A percentile compares a stretch with the other conserved stretches of the same genome.
phyloP scores from a whole-genome alignment of 2,329 filamentous ascomycete species.

The Diplodia intermedia region DNA sequence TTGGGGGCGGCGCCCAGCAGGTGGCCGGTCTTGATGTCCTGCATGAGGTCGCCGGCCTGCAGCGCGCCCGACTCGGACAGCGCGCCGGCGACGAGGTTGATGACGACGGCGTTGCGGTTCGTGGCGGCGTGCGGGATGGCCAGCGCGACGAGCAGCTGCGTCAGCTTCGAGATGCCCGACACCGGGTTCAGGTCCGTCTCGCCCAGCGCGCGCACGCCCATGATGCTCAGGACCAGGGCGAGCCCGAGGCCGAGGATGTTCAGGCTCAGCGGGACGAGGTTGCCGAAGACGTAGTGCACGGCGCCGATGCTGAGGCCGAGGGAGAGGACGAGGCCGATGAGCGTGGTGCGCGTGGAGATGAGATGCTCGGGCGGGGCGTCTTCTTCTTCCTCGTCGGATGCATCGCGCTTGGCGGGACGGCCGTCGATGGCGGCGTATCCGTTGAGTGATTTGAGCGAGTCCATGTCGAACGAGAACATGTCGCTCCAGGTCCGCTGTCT shows the following conservation, averaged over 20 bases:
- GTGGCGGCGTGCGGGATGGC: slow-evolving; percentile 74
- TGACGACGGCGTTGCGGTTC: slow-evolving; percentile 85
- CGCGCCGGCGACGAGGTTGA: slow-evolving; percentile 92
- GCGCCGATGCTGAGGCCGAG: slow-evolving; percentile 80
- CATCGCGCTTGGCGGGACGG: slow-evolving; percentile 43
- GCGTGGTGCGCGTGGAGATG: slow-evolving; percentile 73
- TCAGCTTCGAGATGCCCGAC: slow-evolving; percentile 94
- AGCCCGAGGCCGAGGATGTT: slow-evolving; percentile 84
- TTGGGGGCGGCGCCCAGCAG: slow-evolving; percentile 89
- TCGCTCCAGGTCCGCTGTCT: slow-evolving; percentile 47
- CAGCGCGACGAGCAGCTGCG: slow-evolving; percentile 91
- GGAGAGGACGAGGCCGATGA: slow-evolving; percentile 77
- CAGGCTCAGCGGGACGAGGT: slow-evolving; percentile 79
- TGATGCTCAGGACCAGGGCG: slow-evolving; percentile 70
- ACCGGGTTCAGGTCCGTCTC: slow-evolving; percentile 97
- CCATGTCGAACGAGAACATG: slow-evolving; percentile 40
- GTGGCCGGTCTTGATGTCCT: slow-evolving; percentile 96
- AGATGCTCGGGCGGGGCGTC: slow-evolving; percentile 87
- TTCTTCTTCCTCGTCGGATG: slow-evolving; percentile 61
- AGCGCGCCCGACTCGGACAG: slow-evolving; percentile 84
- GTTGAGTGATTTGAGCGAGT: slow-evolving; percentile 41
- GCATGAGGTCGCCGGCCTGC: slow-evolving; percentile 95
- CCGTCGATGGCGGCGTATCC: slow-evolving; percentile 50
- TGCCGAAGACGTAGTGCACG: slow-evolving; percentile 82
- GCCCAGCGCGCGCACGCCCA: slow-evolving; percentile 69